Evolutionary conservation across 306 rosid species (phyloP).

Genomic region (Begonia peltatifolia): DNA sequence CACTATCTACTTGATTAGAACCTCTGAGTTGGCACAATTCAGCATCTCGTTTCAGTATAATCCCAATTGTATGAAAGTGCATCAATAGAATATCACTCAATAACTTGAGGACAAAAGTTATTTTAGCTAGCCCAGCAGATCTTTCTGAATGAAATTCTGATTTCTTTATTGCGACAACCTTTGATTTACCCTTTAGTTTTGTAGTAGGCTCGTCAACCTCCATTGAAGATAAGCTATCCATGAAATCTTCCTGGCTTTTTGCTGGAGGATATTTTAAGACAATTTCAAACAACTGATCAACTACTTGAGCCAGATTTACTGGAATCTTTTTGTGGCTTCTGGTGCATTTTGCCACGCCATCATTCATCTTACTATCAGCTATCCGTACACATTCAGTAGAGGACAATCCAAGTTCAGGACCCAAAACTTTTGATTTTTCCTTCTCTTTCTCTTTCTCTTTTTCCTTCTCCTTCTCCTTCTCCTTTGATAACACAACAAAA

Average conservation of each 20-base stretch:
- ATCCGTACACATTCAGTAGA: conserved; percentile 68
- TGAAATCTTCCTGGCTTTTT: conserved; percentile 38
- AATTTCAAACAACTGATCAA: conserved; percentile 92
- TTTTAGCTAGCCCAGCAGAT: conserved; percentile 86
- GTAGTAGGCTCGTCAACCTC: conserved; percentile 83
- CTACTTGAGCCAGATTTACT: conserved; percentile 78
- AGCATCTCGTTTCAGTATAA: conserved; percentile 77
- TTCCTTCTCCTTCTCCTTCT: conserved; percentile 77
- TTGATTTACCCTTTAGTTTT: conserved; percentile 90
- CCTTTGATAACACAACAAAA: conserved; percentile 60
- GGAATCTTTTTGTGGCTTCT: conserved; percentile 89
- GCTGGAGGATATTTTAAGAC: conserved; percentile 63
- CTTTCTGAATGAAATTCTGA: conserved; percentile 66
- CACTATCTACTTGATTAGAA: conserved; percentile 47
- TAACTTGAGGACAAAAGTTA: conserved; percentile 83
- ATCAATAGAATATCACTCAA: conserved; percentile 88
- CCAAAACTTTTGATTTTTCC: conserved; percentile 58
- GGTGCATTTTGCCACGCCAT: conserved; percentile 67
- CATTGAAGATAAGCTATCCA: conserved; percentile 43
- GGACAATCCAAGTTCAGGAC: conserved; percentile 49
- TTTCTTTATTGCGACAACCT: conserved; percentile 53
- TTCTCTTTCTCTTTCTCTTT: conserved; percentile 85
- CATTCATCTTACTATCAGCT: conserved; percentile 66
- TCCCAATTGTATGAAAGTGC: conserved; percentile 92
- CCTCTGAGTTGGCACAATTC: conserved; percentile 78